Base-by-base conservation (phyloP, 192 early-diverging fungal genomes). In the Entomortierella beljakovae region DNA sequence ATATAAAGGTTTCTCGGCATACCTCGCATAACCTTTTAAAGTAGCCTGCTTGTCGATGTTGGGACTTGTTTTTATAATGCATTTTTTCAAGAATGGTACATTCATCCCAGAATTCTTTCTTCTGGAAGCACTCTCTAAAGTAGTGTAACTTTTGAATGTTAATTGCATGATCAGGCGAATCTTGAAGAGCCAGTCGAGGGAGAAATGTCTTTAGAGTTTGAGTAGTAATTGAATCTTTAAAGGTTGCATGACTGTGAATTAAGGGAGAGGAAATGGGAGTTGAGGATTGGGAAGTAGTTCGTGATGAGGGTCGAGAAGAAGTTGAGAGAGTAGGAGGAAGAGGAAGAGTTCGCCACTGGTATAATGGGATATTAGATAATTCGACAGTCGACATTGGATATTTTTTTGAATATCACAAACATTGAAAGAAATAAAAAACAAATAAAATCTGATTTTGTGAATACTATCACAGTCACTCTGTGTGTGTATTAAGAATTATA, bases 41-140 rank as follows among this genome's bases (percentile, higher is more conserved):
- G 49, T 85, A 82, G 1, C 51, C 48, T 22, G 84, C 37, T 8
- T 67, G 68, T 59, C 75, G 46, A 22, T 85, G 84, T 57, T 85
- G 84, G 18, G 69, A 77, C 51, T 83, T 85, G 68, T 85, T 85
- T 57, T 85, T 85, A 51, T 85, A 85, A 51, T 83, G 63, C 38
- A 85, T 68, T 57, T 80, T 32, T 42, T 85, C 84, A 22, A 85
- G 56, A 28, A 83, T 72, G 20, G 65, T 65, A 16, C 56, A 38
- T 56, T 85, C 84, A 13, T 69, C 72, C 84, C 82, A 85, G 11
- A 85, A 74, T 31, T 83, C 80, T 4, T 32, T 58, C 49, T 69
- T 80, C 4, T 72, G 71, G 50, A 80, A 81, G 69, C 55, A 72
- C 58, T 73, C 71, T 43, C 54, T 65, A 10, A 74, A 68, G n/a